Evolutionary conservation across 2,329 filamentous ascomycete species (phyloP), one percentile per base, ranked within the genome.

Genomic region (Cryphonectria japonica): DNA sequence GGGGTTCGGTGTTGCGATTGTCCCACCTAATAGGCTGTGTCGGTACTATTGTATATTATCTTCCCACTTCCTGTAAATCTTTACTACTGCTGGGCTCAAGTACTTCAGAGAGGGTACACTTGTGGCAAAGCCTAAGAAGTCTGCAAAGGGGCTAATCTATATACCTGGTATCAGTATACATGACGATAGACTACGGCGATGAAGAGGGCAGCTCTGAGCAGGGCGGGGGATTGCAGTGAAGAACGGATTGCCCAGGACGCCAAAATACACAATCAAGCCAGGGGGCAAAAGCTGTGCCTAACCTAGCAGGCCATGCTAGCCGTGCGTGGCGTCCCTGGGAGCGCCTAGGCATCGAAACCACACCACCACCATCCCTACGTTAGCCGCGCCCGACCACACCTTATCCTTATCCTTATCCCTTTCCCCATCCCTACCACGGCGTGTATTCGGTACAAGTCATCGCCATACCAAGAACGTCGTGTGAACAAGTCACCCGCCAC

Each of bases 361-460:
- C 26, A 54, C 52, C 52, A 29, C 52, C 26, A 57, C 52, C 16
- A 29, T 2, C 13, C 52, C 52, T 57, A 29, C 54, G 26, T 19
- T 59, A 59, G 54, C 54, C 54, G 54, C 54, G 26, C 26, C 54
- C 54, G 34, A 59, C 54, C 54, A 59, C 54, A 59, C 54, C 29
- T 32, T 59, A 59, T 59, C 54, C 54, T 34, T 59, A 59, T 59
- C 54, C 54, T 59, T 19, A 59, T 59, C 54, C 54, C 13, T 59
- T 29, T 19, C 3, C n/a, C 26, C 52, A 29, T 57, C 52, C n/a
- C 22, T 14, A 26, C 11, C 19, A 16, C 14, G 46, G 46, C 46
- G 46, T 50, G 46, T 9, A 50, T 14, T 46, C 11, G 52, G n/a
- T 57, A 57, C 52, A 50, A 50, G 46, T 3, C 52, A 57, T 57